phyloP scores from a whole-genome alignment of 371 early-diverging fungal species.

The Dichotomocladium elegans region DNA sequence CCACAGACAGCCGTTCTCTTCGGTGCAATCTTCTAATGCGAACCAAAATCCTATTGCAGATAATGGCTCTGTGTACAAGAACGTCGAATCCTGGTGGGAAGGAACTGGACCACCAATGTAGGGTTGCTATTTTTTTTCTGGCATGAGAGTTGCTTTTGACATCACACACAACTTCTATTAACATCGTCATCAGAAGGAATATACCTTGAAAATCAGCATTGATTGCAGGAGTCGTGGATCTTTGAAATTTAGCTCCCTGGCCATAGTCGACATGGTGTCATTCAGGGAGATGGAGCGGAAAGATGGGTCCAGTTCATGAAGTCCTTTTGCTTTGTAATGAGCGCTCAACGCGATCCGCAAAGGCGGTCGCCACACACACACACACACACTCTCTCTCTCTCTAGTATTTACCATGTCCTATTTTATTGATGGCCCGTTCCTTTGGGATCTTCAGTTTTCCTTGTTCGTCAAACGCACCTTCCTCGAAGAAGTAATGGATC shows the following conservation, averaged over 20 bases:
- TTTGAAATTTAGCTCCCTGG: constrained; percentile 59
- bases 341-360: no score
- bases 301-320: constrained; percentile 76
- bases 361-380: not conserved
- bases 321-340: constrained; percentile 37
- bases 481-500: constrained; percentile 86
- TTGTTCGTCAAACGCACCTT: constrained; percentile 68
- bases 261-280: constrained; percentile 50
- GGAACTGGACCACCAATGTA: constrained; percentile 77
- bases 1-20: constrained; percentile 83
- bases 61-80: constrained; percentile 83
- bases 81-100: constrained; percentile 86
- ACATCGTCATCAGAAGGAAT: no score
- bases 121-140: constrained; percentile 50
- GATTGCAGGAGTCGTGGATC: constrained; percentile 82
- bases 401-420: constrained; percentile 75
- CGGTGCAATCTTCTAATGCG: constrained; percentile 90
- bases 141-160: not conserved
- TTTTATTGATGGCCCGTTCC: constrained; percentile 81
- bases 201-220: constrained; percentile 88
- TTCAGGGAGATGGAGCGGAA: constrained; percentile 66
- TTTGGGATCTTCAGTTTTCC: constrained; percentile 61
- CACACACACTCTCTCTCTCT: not conserved
- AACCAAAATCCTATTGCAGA: constrained; percentile 92
- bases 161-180: not conserved